Percentiles rank a stretch among this genome's conserved stretches.
These are phyloP conservation scores for Taxawa tesnikishii DNA, from an alignment of 2,329 filamentous ascomycete genomes.

Conservation along the genomic window DNA sequence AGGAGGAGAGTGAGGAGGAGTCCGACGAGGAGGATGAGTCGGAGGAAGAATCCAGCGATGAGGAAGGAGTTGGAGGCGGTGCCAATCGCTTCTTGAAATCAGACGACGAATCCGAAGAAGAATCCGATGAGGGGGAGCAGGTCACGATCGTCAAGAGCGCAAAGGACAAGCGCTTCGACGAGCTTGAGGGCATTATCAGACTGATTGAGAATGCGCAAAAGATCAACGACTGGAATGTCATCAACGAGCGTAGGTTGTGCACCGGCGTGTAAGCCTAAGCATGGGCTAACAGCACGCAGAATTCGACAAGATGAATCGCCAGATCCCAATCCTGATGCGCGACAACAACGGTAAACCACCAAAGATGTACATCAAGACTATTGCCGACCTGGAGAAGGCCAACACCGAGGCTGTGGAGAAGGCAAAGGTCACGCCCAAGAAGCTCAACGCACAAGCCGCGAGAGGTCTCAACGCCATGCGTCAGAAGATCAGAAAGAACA, in stretches of 20 bases:
- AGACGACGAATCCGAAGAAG: no score
- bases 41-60: slow-evolving; percentile 28
- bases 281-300: slow-evolving; percentile 9
- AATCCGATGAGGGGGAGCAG: slow-evolving; percentile 67
- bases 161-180: slow-evolving; percentile 93
- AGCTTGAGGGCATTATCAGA: slow-evolving; percentile 80
- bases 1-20: slow-evolving; percentile 49
- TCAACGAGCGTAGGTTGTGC: slow-evolving; percentile 28
- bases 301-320: slow-evolving; percentile 52
- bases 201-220: slow-evolving; percentile 93
- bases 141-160: slow-evolving; percentile 87
- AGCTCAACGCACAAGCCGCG: slow-evolving; percentile 95
- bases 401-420: slow-evolving; percentile 91
- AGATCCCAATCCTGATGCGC: slow-evolving; percentile 31
- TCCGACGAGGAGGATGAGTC: slow-evolving; percentile 20
- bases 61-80: slow-evolving; percentile 53
- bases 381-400: slow-evolving; percentile 86
- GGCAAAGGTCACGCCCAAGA: slow-evolving; percentile 92
- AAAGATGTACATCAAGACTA: slow-evolving; percentile 83
- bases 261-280: background rate
- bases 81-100: slow-evolving; percentile 75
- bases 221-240: slow-evolving; percentile 94
- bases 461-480: slow-evolving; percentile 93
- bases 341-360: slow-evolving; percentile 62
- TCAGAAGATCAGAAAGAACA: slow-evolving; percentile 97